Conservation (phyloP, 2,329 filamentous ascomycete genomes). For the Neonectria coccinea region DNA sequence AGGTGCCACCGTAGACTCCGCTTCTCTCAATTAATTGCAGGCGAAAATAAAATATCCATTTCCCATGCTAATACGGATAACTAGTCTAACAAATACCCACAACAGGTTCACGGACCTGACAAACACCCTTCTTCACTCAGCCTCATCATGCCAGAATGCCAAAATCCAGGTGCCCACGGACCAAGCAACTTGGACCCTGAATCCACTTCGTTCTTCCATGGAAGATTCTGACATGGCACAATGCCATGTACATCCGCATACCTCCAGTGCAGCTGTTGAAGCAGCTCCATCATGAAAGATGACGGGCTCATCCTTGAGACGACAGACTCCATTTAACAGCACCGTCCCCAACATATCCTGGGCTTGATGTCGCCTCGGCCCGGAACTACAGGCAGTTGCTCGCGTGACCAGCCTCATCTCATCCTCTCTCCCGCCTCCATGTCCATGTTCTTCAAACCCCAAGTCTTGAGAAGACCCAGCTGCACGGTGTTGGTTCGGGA, state of each 20-base stretch:
- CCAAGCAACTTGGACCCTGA: slow-evolving; percentile 6
- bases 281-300: slow-evolving; percentile 4
- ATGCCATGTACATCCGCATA: slow-evolving; percentile 19
- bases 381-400: slow-evolving; percentile 4
- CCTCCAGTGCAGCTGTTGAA: slow-evolving; percentile 3
- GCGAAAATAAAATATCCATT: slow-evolving; percentile 1
- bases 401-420: slow-evolving; percentile 16
- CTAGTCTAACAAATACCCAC: slow-evolving; percentile 13
- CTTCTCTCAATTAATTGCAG: slow-evolving; percentile 7
- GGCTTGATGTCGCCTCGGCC: neutral
- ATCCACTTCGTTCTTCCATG: slow-evolving; percentile 15
- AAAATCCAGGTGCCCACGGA: slow-evolving; percentile 12
- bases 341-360: slow-evolving; percentile 15
- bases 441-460: slow-evolving; percentile 6
- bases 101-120: slow-evolving; percentile 16
- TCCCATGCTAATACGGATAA: neutral
- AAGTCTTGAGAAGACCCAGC: neutral
- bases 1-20: no score
- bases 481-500: slow-evolving; percentile 14
- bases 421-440: neutral
- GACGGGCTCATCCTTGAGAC: slow-evolving; percentile 6
- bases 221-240: slow-evolving; percentile 11
- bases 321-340: slow-evolving; percentile 7
- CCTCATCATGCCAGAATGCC: slow-evolving; percentile 22
- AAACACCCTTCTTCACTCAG: slow-evolving; percentile 14